Base-by-base conservation (phyloP, 2,329 filamentous ascomycete genomes). In the Fusarium udum region DNA sequence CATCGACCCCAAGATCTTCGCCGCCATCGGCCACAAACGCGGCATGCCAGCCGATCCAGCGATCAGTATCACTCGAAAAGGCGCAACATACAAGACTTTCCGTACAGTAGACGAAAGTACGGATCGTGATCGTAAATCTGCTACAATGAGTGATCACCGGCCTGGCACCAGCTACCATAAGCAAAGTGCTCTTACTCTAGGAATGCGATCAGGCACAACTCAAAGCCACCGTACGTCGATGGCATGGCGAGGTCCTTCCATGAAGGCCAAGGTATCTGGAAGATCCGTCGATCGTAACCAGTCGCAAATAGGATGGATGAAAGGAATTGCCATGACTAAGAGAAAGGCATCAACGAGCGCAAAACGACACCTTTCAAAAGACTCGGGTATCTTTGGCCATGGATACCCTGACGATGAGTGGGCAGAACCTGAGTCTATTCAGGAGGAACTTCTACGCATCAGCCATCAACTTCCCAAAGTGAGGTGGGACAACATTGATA, bases 81-180 rank as follows among this genome's bases (percentile, higher is more conserved):
- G 95, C 16, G 94, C 95, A 11, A 84, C 88, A 6, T 98, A 98
- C 84, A 93, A 92, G 80, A 95, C 93, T 0, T 98, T 95, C 78
- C 91, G 93, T 51, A 91, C 94, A 45, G 87, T 92, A 26, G 91
- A 92, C 61, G 89, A 89, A 63, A 84, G 84, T 53, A 80, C 85
- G 43, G 86, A 86, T 52, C 84, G 87, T 31, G 90, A 92, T 64
- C 89, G 89, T 69, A 87, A 87, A 74, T 83, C 83, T 45, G 85
- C 88, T 4, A 91, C 89, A 1, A 92, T 92, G 86, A 91, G 87
- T 68, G 89, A 90, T 69, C 84, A 87, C 48, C 86, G 87, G 37
- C 85, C 87, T 36, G 85, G 84, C 24, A 83, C 82, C 13, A 77
- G 80, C 12, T 84, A 83, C 22, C 79, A 83, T 64, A 84, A 83